Conservation (phyloP, 116 monocot species). For the Phalaenopsis hybrid region DNA sequence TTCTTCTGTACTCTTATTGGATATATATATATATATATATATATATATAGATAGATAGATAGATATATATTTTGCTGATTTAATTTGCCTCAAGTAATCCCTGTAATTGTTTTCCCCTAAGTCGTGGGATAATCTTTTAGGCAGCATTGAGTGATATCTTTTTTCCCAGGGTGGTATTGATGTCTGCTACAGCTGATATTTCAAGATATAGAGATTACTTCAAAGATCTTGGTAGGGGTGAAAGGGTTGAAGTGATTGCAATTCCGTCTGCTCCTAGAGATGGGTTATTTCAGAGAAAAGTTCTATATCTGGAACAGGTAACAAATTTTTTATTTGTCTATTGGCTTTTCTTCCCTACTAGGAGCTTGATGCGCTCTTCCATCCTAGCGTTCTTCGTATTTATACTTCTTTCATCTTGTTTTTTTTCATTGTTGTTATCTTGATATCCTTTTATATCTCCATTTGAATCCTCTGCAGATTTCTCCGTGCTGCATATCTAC, state of each 20-base stretch:
- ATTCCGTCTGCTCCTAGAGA: constrained; percentile 46
- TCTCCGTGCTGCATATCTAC: neutral
- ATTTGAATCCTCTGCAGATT: neutral
- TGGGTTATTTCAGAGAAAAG: constrained; percentile 54
- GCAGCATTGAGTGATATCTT: constrained; percentile 1
- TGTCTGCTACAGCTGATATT: constrained; percentile 91
- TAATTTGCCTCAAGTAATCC: neutral
- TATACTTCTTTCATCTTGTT: neutral
- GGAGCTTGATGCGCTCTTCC: neutral
- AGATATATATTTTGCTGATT: neutral
- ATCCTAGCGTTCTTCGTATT: neutral
- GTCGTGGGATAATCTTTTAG: neutral
- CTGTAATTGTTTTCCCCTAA: neutral
- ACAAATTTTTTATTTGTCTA: neutral
- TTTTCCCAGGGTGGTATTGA: constrained; percentile 56
- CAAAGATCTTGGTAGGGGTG: constrained; percentile 65
- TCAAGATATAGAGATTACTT: constrained; percentile 78
- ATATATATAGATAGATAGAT: no score
- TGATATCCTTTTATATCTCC: neutral
- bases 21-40: no score
- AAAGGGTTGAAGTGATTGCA: constrained; percentile 86
- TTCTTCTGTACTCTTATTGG: neutral
- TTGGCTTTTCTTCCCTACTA: neutral
- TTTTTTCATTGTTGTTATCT: neutral
- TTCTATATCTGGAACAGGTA: constrained; percentile 77